A percentile compares a stretch with the other conserved stretches of the same genome.
phyloP scores from a whole-genome alignment of 805 yeast genomes.

The Saccharomycopsis vini region DNA sequence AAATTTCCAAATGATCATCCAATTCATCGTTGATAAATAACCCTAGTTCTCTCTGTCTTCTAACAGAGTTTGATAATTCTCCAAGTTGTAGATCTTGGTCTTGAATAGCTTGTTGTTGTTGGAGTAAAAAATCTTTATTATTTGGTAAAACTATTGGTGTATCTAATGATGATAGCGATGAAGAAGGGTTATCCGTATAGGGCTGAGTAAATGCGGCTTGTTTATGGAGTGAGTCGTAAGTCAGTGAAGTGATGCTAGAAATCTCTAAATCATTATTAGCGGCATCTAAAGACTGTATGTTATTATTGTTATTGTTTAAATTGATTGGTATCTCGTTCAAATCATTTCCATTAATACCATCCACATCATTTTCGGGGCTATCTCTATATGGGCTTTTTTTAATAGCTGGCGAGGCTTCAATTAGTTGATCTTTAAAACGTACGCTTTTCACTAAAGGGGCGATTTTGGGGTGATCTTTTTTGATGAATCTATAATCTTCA shows the following conservation, averaged over 20 bases:
- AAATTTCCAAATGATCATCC: conserved; percentile 37
- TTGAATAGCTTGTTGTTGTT: conserved; percentile 39
- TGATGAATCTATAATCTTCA: conserved; percentile 9
- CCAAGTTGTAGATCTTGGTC: conserved; percentile 39
- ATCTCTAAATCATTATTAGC: background rate
- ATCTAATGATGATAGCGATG: background rate
- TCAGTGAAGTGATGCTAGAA: too few relatives aligned
- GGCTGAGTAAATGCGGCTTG: background rate
- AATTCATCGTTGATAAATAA: conserved; percentile 39
- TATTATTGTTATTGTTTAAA: background rate
- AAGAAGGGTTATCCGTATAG: background rate
- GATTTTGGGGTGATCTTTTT: conserved; percentile 11
- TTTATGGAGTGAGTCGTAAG: background rate
- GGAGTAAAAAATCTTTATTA: conserved; percentile 30
- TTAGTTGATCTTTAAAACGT: conserved; percentile 17
- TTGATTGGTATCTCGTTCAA: too few relatives aligned
- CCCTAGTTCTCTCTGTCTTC: conserved; percentile 37
- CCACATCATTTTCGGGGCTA: background rate
- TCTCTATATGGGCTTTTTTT: conserved; percentile 1
- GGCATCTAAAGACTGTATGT: background rate
- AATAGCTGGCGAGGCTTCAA: conserved; percentile 10
- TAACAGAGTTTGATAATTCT: conserved; percentile 34
- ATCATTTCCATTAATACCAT: background rate
- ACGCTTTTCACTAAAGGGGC: conserved; percentile 14
- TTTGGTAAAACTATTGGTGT: too few relatives aligned